phyloP scores from a whole-genome alignment of 768 basidiomycete genomes.

The Calocera viscosa region DNA sequence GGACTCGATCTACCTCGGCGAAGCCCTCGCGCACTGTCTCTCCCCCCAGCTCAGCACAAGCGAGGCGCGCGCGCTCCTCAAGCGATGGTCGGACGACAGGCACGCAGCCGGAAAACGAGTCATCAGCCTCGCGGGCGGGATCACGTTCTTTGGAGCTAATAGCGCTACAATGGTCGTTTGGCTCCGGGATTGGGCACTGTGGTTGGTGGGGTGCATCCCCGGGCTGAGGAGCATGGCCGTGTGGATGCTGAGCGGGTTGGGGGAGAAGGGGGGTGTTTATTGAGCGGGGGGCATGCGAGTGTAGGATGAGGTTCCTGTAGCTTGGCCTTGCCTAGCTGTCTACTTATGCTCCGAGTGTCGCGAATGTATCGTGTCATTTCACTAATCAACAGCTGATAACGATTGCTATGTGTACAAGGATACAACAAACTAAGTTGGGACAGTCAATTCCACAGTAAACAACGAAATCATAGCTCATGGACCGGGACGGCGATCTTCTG shows the following conservation, averaged over 20 bases:
- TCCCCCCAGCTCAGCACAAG: neutral
- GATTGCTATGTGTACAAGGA: neutral
- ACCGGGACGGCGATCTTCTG: conserved; percentile 7
- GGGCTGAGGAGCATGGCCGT: neutral
- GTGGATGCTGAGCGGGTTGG: conserved; percentile 3
- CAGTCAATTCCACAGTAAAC: neutral
- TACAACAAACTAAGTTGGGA: neutral
- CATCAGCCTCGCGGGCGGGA: neutral
- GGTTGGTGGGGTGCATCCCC: neutral
- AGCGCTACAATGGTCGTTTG: neutral
- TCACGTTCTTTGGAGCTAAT: neutral
- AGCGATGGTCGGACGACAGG: neutral
- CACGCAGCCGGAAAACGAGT: neutral
- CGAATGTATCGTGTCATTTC: too few relatives aligned
- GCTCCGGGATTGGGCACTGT: neutral
- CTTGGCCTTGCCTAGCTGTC: too few relatives aligned
- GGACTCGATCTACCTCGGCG: conserved; percentile 38
- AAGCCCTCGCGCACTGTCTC: conserved; percentile 23
- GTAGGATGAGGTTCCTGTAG: too few relatives aligned
- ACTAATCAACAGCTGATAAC: too few relatives aligned
- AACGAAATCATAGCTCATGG: neutral
- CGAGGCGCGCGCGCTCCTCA: neutral
- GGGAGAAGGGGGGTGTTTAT: neutral
- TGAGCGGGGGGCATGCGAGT: too few relatives aligned
- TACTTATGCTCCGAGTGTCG: too few relatives aligned